These are phyloP conservation scores for Gossypium lobatum DNA, from an alignment of 441 rosid genomes.

Conservation along the genomic window DNA sequence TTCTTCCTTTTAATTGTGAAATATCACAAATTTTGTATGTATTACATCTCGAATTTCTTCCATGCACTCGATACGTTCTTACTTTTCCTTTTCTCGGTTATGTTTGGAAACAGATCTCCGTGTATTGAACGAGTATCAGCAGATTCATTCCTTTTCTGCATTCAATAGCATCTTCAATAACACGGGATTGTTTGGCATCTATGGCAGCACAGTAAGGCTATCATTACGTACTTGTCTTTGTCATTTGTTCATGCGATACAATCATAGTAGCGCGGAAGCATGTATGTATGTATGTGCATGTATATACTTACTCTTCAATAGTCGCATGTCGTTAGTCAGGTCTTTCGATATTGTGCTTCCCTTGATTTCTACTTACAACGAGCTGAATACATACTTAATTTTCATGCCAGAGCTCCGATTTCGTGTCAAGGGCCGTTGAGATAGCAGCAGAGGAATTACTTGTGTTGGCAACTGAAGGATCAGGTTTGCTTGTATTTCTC, in stretches of 20 bases:
- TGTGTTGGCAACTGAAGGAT: conserved; percentile 56
- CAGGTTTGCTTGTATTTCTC: conserved; percentile 40
- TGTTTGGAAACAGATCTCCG: conserved; percentile 53
- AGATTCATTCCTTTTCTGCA: conserved; percentile 82
- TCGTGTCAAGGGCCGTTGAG: conserved; percentile 59
- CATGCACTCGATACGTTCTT: background rate
- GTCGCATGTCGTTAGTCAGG: background rate
- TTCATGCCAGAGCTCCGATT: conserved; percentile 52
- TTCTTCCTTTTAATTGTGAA: background rate
- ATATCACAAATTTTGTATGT: background rate
- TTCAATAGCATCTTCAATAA: conserved; percentile 81
- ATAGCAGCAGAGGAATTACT: conserved; percentile 59
- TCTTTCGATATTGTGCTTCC: background rate
- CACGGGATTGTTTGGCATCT: conserved; percentile 86
- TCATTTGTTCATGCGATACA: background rate
- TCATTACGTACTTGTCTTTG: background rate
- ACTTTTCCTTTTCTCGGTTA: conserved; percentile 10
- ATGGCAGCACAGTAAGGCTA: conserved; percentile 73
- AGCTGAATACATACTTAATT: background rate
- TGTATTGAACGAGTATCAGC: conserved; percentile 57
- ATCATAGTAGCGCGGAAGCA: background rate
- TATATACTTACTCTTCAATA: too few species aligned
- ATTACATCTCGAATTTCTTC: background rate
- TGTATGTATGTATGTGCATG: background rate
- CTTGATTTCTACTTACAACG: background rate